Percentiles rank a stretch among this genome's conserved stretches.
These are phyloP conservation scores for Chaetoceros tenuissimus DNA, from an alignment of 108 stramenopile species.

Conservation along the genomic window DNA sequence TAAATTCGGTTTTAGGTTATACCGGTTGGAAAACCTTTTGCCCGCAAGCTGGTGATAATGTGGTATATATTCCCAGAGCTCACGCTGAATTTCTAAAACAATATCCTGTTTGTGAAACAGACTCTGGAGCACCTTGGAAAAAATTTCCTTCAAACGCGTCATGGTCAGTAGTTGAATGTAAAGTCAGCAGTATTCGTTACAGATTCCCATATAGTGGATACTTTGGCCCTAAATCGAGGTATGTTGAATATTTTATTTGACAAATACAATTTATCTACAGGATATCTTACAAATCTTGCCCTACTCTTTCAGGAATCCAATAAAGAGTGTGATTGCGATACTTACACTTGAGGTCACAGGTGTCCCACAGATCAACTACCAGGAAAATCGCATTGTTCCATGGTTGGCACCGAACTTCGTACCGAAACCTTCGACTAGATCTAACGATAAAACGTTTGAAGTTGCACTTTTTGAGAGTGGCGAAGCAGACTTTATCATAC, in stretches of 20 bases:
- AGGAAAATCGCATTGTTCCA: constrained; percentile 44
- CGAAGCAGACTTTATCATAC: constrained; percentile 53
- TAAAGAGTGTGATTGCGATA: constrained; percentile 63
- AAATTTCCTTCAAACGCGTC: constrained; percentile 50
- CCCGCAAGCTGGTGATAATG: constrained; percentile 81
- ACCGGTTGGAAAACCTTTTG: constrained; percentile 48
- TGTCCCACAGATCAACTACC: constrained; percentile 51
- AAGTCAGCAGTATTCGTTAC: constrained; percentile 55
- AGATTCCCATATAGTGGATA: constrained; percentile 74
- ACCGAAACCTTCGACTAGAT: constrained; percentile 28
- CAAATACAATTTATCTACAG: too few species aligned
- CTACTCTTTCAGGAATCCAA: constrained; percentile 15
- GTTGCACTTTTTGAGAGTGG: constrained; percentile 67
- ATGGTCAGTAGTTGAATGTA: constrained; percentile 77
- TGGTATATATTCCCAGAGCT: constrained; percentile 80
- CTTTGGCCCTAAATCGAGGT: constrained; percentile 10
- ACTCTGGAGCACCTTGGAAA: constrained; percentile 58
- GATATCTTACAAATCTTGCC: too few species aligned
- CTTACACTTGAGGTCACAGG: constrained; percentile 71
- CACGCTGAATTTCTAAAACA: constrained; percentile 56
- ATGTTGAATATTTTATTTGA: neutral
- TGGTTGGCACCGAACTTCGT: constrained; percentile 70
- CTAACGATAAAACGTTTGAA: constrained; percentile 49
- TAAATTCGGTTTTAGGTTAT: constrained; percentile 40
- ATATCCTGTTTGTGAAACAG: constrained; percentile 37